Percentiles rank a stretch among this genome's conserved stretches.
Conservation (phyloP, 2,329 filamentous ascomycete genomes). For the Pseudophaeomoniella oleicola region DNA sequence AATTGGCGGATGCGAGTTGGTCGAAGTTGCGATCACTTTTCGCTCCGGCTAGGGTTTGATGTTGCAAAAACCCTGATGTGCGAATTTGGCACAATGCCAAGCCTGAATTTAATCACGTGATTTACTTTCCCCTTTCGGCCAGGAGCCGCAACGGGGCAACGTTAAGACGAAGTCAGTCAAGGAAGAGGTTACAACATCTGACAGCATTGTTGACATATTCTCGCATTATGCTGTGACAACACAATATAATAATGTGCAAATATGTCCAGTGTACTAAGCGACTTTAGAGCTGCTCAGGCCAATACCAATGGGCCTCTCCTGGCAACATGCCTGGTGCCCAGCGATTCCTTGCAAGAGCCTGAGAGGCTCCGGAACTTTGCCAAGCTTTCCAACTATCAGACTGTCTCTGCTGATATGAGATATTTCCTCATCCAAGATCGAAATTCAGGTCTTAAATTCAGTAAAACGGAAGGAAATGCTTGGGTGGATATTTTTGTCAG, state of each 20-base stretch:
- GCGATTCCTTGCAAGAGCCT: slow-evolving; percentile 46
- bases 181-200: too few species aligned
- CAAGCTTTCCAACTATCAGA: slow-evolving; percentile 52
- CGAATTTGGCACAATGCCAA: background rate
- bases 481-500: slow-evolving; percentile 76
- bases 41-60: background rate
- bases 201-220: too few species aligned
- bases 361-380: slow-evolving; percentile 56
- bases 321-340: slow-evolving; percentile 60
- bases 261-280: slow-evolving; percentile 61
- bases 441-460: slow-evolving; percentile 36
- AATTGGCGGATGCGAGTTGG: background rate
- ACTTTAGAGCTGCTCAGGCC: slow-evolving; percentile 57
- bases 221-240: too few species aligned
- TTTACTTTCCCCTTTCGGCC: background rate
- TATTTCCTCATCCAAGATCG: slow-evolving; percentile 53
- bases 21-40: background rate
- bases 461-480: slow-evolving; percentile 55
- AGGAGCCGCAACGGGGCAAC: background rate
- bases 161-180: too few species aligned
- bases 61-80: background rate
- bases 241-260: too few species aligned
- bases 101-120: background rate
- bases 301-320: slow-evolving; percentile 56
- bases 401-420: slow-evolving; percentile 54